Conservation (phyloP, 1,284 basidiomycete genomes). For the Cutaneotrichosporon cutaneum region DNA sequence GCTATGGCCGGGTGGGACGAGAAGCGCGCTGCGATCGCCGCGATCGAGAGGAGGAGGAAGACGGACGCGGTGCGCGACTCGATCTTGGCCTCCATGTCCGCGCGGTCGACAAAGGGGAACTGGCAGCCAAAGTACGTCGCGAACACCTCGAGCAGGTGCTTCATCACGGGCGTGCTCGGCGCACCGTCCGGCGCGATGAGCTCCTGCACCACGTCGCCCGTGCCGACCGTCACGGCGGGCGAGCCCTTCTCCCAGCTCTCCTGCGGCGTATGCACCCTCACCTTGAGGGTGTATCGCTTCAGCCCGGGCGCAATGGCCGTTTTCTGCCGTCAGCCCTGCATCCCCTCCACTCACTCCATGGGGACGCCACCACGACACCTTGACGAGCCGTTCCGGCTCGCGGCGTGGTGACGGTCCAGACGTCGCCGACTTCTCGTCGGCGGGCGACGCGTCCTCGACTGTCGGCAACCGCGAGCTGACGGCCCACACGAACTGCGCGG, state of each 20-base stretch:
- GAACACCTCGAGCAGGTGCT: slow-evolving; percentile 35
- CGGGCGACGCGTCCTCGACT: slow-evolving; percentile 32
- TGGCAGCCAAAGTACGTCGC: slow-evolving; percentile 35
- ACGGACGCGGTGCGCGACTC: slow-evolving; percentile 26
- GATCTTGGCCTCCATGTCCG: slow-evolving; percentile 21
- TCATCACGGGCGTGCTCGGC: slow-evolving; percentile 27
- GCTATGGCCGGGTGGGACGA: slow-evolving; percentile 36
- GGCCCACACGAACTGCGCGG: slow-evolving; percentile 35
- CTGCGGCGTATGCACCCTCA: slow-evolving; percentile 29
- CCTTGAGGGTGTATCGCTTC: slow-evolving; percentile 37
- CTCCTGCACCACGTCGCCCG: slow-evolving; percentile 13
- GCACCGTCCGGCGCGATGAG: slow-evolving; percentile 26
- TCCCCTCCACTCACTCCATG: slow-evolving; percentile 21
- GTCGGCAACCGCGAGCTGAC: slow-evolving; percentile 31
- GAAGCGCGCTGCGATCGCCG: slow-evolving; percentile 37
- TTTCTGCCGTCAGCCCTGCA: slow-evolving; percentile 12
- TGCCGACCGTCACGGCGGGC: slow-evolving; percentile 8
- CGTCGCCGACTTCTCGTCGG: no score
- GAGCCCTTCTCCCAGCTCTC: slow-evolving; percentile 13
- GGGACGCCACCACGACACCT: slow-evolving; percentile 42
- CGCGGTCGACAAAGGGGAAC: slow-evolving; percentile 30
- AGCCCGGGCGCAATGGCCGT: slow-evolving; percentile 41
- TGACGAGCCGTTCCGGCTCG: slow-evolving; percentile 32
- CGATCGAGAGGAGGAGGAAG: slow-evolving; percentile 34
- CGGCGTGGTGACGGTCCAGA: not conserved